Evolutionary conservation across 108 stramenopile species (phyloP).

Genomic region (Cyclotella sp.): DNA sequence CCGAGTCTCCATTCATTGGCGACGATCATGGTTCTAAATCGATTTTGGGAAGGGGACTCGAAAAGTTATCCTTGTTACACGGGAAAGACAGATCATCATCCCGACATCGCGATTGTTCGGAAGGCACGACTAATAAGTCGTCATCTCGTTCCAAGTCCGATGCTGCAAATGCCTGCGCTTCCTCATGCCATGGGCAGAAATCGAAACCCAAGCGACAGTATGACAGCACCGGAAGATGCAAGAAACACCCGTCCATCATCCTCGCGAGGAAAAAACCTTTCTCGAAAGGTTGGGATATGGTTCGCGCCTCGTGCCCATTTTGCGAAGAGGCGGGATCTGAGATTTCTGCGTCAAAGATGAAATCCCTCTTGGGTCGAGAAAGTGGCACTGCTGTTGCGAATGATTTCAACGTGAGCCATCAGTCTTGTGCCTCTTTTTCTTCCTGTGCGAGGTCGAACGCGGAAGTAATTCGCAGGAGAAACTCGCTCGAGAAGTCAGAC

Average conservation of each 20-base stretch:
- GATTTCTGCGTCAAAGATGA: neutral
- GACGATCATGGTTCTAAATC: neutral
- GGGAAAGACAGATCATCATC: slow-evolving; percentile 1
- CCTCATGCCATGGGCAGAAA: neutral
- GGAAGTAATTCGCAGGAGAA: neutral
- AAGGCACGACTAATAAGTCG: neutral
- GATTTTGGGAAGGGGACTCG: slow-evolving; percentile 7
- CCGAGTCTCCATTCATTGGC: neutral
- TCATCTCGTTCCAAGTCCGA: neutral
- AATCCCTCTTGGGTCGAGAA: neutral
- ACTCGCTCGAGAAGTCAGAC: neutral
- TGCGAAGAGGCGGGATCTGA: slow-evolving; percentile 10
- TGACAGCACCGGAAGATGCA: slow-evolving; percentile 18
- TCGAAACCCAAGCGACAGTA: neutral
- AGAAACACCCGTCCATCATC: slow-evolving; percentile 27
- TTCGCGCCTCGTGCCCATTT: slow-evolving; percentile 14
- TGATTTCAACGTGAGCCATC: neutral
- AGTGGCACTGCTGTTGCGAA: neutral
- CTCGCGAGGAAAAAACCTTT: slow-evolving; percentile 28
- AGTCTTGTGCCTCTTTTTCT: neutral
- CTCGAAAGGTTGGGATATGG: slow-evolving; percentile 33
- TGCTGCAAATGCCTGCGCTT: neutral
- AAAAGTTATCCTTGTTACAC: neutral
- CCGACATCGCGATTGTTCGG: neutral
- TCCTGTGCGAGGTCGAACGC: neutral